Conservation (phyloP, 139 green algal genomes). For the Trebouxia sp. region DNA sequence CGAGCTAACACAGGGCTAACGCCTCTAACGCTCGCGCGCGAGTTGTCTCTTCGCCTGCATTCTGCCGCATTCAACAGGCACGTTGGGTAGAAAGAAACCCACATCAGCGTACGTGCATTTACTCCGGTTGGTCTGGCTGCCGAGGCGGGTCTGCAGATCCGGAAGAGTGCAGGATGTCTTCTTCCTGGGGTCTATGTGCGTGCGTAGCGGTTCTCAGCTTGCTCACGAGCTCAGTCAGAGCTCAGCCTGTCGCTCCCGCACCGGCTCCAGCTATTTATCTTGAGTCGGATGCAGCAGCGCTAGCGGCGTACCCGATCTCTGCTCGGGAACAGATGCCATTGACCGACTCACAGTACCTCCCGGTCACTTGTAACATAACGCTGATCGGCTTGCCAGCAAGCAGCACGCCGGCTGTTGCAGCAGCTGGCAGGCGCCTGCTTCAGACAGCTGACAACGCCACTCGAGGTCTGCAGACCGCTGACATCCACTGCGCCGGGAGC, state of each 20-base stretch:
- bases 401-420: not conserved
- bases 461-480: not conserved
- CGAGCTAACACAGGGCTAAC: not conserved
- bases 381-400: not conserved
- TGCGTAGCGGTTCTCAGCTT: not conserved
- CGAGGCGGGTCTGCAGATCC: not conserved
- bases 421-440: not conserved
- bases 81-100: not conserved
- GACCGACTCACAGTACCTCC: not conserved
- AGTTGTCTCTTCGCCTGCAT: not conserved
- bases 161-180: not conserved
- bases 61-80: too few relatives aligned
- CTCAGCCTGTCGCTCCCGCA: not conserved
- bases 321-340: not conserved
- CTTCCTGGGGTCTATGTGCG: not conserved
- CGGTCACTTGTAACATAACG: constrained; percentile 9
- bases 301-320: not conserved
- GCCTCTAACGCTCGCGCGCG: not conserved
- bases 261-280: not conserved
- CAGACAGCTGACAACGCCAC: not conserved
- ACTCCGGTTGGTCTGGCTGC: not conserved
- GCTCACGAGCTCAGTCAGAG: too few relatives aligned
- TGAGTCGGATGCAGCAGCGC: not conserved
- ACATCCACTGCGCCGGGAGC: constrained; percentile 13
- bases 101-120: not conserved